phyloP scores from a whole-genome alignment of 1,139 yeast species.

The Candida sanyaensis region DNA sequence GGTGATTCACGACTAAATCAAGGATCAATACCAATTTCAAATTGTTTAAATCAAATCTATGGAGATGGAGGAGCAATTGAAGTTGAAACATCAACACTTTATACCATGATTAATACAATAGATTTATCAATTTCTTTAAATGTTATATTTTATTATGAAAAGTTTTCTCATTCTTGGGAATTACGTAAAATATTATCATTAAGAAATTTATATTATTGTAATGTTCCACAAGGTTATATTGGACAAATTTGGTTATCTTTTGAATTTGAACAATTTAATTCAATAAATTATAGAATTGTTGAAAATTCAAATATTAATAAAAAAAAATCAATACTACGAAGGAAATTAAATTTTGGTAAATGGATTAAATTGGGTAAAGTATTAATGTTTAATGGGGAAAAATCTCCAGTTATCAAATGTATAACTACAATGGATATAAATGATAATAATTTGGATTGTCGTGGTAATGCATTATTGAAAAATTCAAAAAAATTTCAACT shows the following conservation, averaged over 20 bases:
- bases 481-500: slow-evolving; percentile 5
- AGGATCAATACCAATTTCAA: slow-evolving; percentile 12
- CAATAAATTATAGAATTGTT: slow-evolving; percentile 2
- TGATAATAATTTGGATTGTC: slow-evolving; percentile 13
- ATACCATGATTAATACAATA: slow-evolving; percentile 8
- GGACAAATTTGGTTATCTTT: slow-evolving; percentile 15
- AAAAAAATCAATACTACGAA: neutral
- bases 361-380: slow-evolving; percentile 8
- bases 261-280: slow-evolving; percentile 2
- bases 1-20: neutral
- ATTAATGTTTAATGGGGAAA: slow-evolving; percentile 10
- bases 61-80: slow-evolving; percentile 16
- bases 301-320: neutral
- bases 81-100: slow-evolving; percentile 7
- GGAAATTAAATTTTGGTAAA: slow-evolving; percentile 6
- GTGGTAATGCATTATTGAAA: slow-evolving; percentile 7
- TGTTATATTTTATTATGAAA: slow-evolving; percentile 13
- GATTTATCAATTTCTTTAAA: slow-evolving; percentile 12
- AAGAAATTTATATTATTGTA: slow-evolving; percentile 13
- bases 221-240: slow-evolving; percentile 11
- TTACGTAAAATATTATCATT: slow-evolving; percentile 10
- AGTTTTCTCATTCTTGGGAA: slow-evolving; percentile 10
- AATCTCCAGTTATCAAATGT: slow-evolving; percentile 13
- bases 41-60: slow-evolving; percentile 13
- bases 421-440: slow-evolving; percentile 8